Evolutionary conservation across 495 filamentous ascomycete genomes (phyloP), one percentile per base, ranked within the genome.

Genomic region (Choiromyces venosus): DNA sequence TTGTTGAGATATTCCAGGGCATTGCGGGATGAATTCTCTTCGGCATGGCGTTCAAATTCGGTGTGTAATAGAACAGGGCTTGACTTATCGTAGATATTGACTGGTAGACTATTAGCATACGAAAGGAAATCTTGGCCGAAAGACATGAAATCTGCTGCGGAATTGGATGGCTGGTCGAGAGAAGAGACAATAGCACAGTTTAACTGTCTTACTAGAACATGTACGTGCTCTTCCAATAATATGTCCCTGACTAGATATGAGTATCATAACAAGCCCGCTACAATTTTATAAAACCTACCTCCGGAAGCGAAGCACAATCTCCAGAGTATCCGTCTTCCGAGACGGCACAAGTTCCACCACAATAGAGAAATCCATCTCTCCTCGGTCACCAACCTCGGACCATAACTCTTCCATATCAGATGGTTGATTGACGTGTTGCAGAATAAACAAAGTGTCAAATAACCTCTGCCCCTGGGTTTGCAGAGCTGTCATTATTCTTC

Each of bases 391-490:
- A 70, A 87, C 83, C 37, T 93, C 75, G 7, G 83, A 84, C 92
- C 92, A 96, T 35, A 94, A 81, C 0, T 78, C 73, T 75, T 92
- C 87, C 10, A 93, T 83, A 1, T 80, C 73, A 19, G 82, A 77
- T 33, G 25, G 52, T 1, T 81, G 73, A 37, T 71, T 68, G 0
- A 84, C 82, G 37, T 88, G 86, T 73, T 96, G 92, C 65, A 94
- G 83, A 71, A 96, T 86, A 69, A 96, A 84, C 70, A 95, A 82
- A 18, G 90, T 91, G 82, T 95, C 91, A 80, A 95, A 94, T 40
- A 95, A 84, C 33, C 80, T 82, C 61, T 82, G 81, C 8, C 83
- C 76, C 10, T 84, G 81, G 29, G 74, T 79, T 29, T 77, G 82
- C 65, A 85, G 75, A 33, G 83, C 77, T 6, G 84, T 82, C 77